These are phyloP conservation scores for Coriolopsis trogii DNA, from an alignment of 1,284 basidiomycete genomes.

Conservation along the genomic window DNA sequence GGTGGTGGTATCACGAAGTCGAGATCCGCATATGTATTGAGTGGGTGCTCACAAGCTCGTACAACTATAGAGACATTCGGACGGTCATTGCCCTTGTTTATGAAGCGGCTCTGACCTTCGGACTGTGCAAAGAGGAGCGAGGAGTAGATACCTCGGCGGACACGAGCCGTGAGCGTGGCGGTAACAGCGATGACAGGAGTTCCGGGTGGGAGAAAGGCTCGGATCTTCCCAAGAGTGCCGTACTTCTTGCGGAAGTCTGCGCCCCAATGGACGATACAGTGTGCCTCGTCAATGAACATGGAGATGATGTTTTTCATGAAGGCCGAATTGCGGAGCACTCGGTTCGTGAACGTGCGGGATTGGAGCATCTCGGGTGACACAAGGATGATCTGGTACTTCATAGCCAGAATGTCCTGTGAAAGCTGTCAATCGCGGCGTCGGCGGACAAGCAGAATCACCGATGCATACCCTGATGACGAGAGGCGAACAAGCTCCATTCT, in stretches of 20 bases:
- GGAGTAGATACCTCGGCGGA: slow-evolving; percentile 35
- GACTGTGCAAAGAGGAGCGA: slow-evolving; percentile 34
- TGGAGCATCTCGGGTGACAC: slow-evolving; percentile 43
- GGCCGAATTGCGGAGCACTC: slow-evolving; percentile 34
- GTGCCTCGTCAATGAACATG: slow-evolving; percentile 43
- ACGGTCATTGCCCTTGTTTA: slow-evolving; percentile 40
- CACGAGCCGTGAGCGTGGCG: slow-evolving; percentile 38
- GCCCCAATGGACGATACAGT: slow-evolving; percentile 45
- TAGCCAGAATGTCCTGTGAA: slow-evolving; percentile 32
- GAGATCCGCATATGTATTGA: slow-evolving; percentile 40
- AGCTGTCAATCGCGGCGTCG: background rate
- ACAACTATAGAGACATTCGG: slow-evolving; percentile 42
- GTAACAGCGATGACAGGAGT: slow-evolving; percentile 42
- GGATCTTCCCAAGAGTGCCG: slow-evolving; percentile 35
- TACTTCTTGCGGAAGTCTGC: slow-evolving; percentile 44
- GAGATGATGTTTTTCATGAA: slow-evolving; percentile 33
- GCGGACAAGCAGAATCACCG: background rate
- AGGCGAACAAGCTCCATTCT: slow-evolving; percentile 28
- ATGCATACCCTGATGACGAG: slow-evolving; percentile 29
- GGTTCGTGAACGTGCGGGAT: slow-evolving; percentile 32
- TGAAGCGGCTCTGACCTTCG: slow-evolving; percentile 5
- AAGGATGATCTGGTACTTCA: slow-evolving; percentile 39
- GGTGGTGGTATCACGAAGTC: slow-evolving; percentile 38
- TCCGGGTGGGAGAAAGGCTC: slow-evolving; percentile 37
- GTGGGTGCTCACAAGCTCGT: slow-evolving; percentile 39